Percentiles rank a stretch among this genome's conserved stretches.
Conservation (phyloP, 2,329 filamentous ascomycete species). For the Bertia moriformis region DNA sequence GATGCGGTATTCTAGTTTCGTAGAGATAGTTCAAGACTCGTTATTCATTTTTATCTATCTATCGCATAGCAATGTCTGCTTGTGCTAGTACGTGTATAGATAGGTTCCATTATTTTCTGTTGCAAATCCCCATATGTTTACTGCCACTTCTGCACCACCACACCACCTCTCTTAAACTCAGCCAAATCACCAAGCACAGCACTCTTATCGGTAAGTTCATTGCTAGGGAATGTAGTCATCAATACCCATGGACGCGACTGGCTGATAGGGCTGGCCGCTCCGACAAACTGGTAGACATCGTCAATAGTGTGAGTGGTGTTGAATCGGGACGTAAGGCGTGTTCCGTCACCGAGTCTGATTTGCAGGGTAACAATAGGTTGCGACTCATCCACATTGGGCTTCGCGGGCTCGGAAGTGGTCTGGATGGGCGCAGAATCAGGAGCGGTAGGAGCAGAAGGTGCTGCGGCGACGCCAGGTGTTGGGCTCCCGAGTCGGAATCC, state of each 20-base stretch:
- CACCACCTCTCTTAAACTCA: conserved; percentile 32
- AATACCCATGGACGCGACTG: conserved; percentile 36
- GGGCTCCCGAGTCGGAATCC: conserved; percentile 50
- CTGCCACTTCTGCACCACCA: conserved; percentile 31
- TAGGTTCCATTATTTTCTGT: too few species aligned
- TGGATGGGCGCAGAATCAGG: conserved; percentile 15
- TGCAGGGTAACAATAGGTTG: conserved; percentile 43
- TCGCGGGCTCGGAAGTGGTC: conserved; percentile 13
- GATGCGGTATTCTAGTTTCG: too few species aligned
- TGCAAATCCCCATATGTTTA: too few species aligned
- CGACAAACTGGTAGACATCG: conserved; percentile 48
- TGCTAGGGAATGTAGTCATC: conserved; percentile 53
- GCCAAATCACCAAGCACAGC: conserved; percentile 25
- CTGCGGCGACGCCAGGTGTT: conserved; percentile 32
- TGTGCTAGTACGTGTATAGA: too few species aligned
- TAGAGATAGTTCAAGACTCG: too few species aligned
- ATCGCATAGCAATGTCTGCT: too few species aligned
- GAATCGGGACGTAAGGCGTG: conserved; percentile 43
- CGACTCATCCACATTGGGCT: conserved; percentile 37
- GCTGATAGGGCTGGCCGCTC: conserved; percentile 31
- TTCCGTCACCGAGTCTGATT: conserved; percentile 48
- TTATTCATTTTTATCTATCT: too few species aligned
- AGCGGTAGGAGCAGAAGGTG: conserved; percentile 11
- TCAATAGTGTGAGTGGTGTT: conserved; percentile 52
- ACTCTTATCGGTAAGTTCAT: conserved; percentile 40